A percentile compares a stretch with the other conserved stretches of the same genome.
These are phyloP conservation scores for Drosera capensis DNA, from an alignment of 148 eudicot species.

Conservation along the genomic window DNA sequence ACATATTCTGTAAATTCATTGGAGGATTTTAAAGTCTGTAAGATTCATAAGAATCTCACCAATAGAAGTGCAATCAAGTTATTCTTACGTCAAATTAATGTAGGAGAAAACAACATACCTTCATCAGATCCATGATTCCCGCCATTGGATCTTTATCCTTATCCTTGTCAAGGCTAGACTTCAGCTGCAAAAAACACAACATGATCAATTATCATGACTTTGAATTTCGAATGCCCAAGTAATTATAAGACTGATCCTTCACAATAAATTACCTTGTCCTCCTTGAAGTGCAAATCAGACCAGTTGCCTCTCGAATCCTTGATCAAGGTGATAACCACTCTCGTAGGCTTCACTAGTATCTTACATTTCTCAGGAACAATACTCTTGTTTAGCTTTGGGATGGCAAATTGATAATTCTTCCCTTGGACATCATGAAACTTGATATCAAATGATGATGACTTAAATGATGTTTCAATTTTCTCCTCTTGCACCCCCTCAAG, in stretches of 20 bases:
- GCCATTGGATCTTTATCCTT: conserved; percentile 89
- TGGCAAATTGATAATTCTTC: conserved; percentile 57
- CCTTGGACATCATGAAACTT: conserved; percentile 84
- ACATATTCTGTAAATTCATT: conserved; percentile 64
- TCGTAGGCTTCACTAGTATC: conserved; percentile 62
- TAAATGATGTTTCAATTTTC: conserved; percentile 44
- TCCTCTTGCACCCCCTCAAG: conserved; percentile 74
- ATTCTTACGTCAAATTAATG: background rate
- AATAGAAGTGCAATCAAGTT: background rate
- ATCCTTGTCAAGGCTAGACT: conserved; percentile 60
- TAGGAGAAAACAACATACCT: conserved; percentile 24
- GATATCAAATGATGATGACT: conserved; percentile 41
- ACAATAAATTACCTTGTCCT: conserved; percentile 50
- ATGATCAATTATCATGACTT: background rate
- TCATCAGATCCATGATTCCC: conserved; percentile 91
- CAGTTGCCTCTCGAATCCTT: conserved; percentile 75
- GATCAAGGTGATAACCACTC: conserved; percentile 42
- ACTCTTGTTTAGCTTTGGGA: conserved; percentile 67
- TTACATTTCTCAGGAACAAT: conserved; percentile 73
- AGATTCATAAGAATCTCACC: background rate
- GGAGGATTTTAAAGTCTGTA: background rate
- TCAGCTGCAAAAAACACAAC: conserved; percentile 29
- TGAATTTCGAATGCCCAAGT: background rate
- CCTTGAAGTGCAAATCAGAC: conserved; percentile 76
- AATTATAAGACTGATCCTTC: background rate